These are phyloP conservation scores for Lachnellula subtilissima DNA, from an alignment of 2,329 filamentous ascomycete species.

Conservation along the genomic window DNA sequence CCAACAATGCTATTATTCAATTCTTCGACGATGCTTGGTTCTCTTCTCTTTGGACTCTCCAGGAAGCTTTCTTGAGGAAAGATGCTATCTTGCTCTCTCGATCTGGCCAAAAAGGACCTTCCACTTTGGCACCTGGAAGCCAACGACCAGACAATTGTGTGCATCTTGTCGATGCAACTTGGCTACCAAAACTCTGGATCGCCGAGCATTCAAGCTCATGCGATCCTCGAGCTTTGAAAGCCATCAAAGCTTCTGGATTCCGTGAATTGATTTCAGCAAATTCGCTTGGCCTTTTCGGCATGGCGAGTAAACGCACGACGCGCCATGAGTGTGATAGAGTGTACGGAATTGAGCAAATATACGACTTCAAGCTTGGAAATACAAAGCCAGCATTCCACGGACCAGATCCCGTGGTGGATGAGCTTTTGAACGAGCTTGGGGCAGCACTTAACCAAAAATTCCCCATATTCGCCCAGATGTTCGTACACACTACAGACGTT, in stretches of 20 bases:
- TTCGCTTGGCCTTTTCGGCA: background rate
- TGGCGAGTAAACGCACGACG: background rate
- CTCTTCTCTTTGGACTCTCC: background rate
- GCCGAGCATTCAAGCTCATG: background rate
- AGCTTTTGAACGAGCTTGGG: no score
- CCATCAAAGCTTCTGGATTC: background rate
- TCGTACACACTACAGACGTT: no score
- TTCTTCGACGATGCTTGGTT: background rate
- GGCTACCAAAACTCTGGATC: background rate
- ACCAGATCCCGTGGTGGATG: no score
- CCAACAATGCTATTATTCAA: no score
- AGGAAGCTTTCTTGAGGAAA: background rate
- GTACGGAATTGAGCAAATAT: background rate
- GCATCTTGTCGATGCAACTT: no score
- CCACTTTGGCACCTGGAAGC: no score
- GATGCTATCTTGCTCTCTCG: background rate
- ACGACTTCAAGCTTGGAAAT: background rate
- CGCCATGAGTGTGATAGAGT: background rate
- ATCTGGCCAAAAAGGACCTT: no score
- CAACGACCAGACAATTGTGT: no score
- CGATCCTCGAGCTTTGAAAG: background rate
- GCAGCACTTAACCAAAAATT: no score
- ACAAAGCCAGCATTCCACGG: no score
- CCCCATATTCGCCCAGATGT: no score
- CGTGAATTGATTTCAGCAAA: background rate